Base-by-base conservation (phyloP, 495 filamentous ascomycete species). In the Darksidea phi region DNA sequence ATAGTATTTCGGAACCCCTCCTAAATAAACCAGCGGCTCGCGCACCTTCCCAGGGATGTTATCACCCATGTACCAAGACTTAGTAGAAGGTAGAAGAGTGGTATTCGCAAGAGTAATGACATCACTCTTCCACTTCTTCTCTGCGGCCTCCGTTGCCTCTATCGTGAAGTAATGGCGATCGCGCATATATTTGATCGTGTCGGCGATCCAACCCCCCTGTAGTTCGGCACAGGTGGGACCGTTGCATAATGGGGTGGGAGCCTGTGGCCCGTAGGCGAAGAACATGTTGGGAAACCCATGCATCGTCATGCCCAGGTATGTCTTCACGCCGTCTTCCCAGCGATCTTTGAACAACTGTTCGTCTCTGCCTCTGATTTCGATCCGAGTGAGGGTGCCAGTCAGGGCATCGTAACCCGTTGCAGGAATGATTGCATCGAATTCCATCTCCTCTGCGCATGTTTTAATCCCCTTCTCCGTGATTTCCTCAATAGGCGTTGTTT, bases 241-340 rank as follows among this genome's bases (percentile, higher is more conserved):
- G 41, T 71, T 72, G 0, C 62, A 61, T 11, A 72, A 49, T 0
- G 68, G 63, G 1, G 70, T 72, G 0, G 70, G 70, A 10, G 68
- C 70, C 57, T 66, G 66, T 10, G 66, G 66, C 21, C 38, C 24
- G 43, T 66, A 69, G 1, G 66, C 45, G 47, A 66, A 52, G 37
- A 66, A 69, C 5, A 41, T 21, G 42, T 69, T 69, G 3, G 66
- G 66, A 48, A 66, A 69, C 12, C 63, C 63, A 25, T 57, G 21
- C 28, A 62, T 51, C 20, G 46, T 51, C 54, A 69, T 63, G 2
- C 66, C 66, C 5, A 69, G 56, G 48, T 62, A 62, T 4, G 55
- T 69, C 12, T 15, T 48, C 2, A 69, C 50, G 6, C 61, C 66
- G 34, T 63, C 48, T 2, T 13, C 23, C 66, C 66, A 69, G 5